Base-by-base conservation (phyloP, 108 stramenopile species). In the Conticribra weissflogii region DNA sequence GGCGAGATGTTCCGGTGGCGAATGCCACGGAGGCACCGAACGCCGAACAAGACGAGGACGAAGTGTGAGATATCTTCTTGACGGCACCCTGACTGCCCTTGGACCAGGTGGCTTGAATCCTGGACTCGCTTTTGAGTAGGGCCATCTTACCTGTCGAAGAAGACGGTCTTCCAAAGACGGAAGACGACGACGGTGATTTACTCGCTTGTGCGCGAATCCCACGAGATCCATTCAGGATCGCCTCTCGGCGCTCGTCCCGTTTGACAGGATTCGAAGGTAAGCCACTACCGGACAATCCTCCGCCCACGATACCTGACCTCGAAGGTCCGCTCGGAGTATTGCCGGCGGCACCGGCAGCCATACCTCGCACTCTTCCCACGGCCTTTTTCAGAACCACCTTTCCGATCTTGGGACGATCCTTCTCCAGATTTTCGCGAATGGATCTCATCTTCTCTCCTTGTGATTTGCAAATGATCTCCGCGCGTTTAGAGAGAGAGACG, bases 361-460 rank as follows among this genome's bases (percentile, higher is more conserved):
- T 45, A 44, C 77, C 77, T 31, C 70, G 24, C 17, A 78, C 77
- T 51, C 77, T 71, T 14, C 64, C 70, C 23, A 78, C 77, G 8
- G 70, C 77, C 52, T 46, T 60, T 41, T 71, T 78, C 50, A 71
- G 48, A 18, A 60, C 34, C 19, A 78, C 77, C 52, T 78, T 78
- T 0, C 77, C 77, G 27, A 78, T 55, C 44, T 71, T 65, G 3
- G 70, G 70, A 16, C 77, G 56, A 21, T 58, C 63, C 64, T 66
- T 66, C 31, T 71, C 70, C 58, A 78, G 84, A 87, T 62, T 85
- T 82, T 81, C 83, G 9, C 89, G 81, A 9, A 23, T 86, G 47
- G 76, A 59, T 33, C 76, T 67, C 9, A 72, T 78, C 5, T 59
- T 60, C 28, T 71, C 68, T 60, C 74, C 72, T 14, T 70, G 72